phyloP scores from a whole-genome alignment of 768 basidiomycete species.

The Pleurotus tuoliensis region DNA sequence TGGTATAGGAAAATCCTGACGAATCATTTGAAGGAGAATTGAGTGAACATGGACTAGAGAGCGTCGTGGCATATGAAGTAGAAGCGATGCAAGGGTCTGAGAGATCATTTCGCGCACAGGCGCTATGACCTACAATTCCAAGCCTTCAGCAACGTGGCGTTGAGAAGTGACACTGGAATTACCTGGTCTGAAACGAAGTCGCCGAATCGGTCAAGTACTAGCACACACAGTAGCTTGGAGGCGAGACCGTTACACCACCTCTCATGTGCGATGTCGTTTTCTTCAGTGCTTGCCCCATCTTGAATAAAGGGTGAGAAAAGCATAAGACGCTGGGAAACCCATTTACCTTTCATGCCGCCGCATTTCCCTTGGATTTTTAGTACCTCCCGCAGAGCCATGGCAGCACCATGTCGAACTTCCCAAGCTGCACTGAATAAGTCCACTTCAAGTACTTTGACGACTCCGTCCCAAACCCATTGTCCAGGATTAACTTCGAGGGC shows the following conservation, averaged over 20 bases:
- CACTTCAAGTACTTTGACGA: conserved; percentile 74
- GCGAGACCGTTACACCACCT: conserved; percentile 89
- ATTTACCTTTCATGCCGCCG: conserved; percentile 76
- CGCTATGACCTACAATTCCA: conserved; percentile 63
- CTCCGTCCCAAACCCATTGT: conserved; percentile 83
- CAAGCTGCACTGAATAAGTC: conserved; percentile 83
- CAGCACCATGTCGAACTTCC: conserved; percentile 94
- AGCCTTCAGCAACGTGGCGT: background rate
- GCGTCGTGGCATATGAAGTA: conserved; percentile 82
- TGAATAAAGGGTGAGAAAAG: conserved; percentile 1
- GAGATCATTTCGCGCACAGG: conserved; percentile 96
- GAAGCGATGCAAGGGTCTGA: conserved; percentile 86
- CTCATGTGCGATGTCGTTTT: conserved; percentile 70
- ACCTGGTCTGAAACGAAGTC: conserved; percentile 95
- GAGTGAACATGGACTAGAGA: conserved; percentile 79
- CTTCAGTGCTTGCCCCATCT: conserved; percentile 50
- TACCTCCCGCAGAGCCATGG: conserved; percentile 86
- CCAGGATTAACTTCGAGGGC: conserved; percentile 74
- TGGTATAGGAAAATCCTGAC: conserved; percentile 69
- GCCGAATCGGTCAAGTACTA: conserved; percentile 95
- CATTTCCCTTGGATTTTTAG: conserved; percentile 78
- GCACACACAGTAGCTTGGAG: conserved; percentile 80
- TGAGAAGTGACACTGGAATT: background rate
- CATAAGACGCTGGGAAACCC: background rate
- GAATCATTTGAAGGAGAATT: conserved; percentile 89